Evolutionary conservation across 306 rosid genomes (phyloP), one percentile per base, ranked within the genome.

Genomic region (Vachellia pachyceras): DNA sequence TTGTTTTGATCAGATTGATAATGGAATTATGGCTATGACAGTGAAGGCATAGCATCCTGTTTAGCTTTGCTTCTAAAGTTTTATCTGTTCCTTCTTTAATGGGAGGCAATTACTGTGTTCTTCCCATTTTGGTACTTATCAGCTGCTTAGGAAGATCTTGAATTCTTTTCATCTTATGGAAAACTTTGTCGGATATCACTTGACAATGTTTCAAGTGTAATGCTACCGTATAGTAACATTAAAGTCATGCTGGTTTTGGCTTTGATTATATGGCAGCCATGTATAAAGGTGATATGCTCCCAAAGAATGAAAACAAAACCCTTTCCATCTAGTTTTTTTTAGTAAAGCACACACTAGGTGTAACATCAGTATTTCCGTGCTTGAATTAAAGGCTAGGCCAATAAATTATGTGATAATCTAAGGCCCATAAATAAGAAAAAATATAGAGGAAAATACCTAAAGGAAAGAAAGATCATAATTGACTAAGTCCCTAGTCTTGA

Each of bases 11-110:
- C 93, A 95, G 99, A 90, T 95, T 77, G 74, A 86, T 75, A 90
- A 89, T 80, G 95, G 90, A 85, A 93, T 95, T 76, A 64, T 88
- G 77, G 97, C 99, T 25, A 64, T 95, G 75, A 95, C 94, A 1
- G 99, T 95, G 75, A 93, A 95, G 99, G 99, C 93, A 91, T 80
- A 47, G 35, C 81, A 75, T 17, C 8, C 41, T 58, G 39, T 76
- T 73, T 75, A 33, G 70, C 42, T 75, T 79, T 77, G 22, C 49
- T 76, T 63, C 55, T 49, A 68, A 20, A 22, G 35, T 76, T 13
- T 12, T 66, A 70, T 9, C 40, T 64, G 63, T 78, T 36, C 29
- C 46, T 82, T 79, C 60, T 46, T 80, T 44, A 49, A 69, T 33
- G 65, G 45, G 64, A 80, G n/a, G 69, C 70, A 6, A 47, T 80